Base-by-base conservation (phyloP, 305 asterid genomes). In the Petunia hybrid region DNA sequence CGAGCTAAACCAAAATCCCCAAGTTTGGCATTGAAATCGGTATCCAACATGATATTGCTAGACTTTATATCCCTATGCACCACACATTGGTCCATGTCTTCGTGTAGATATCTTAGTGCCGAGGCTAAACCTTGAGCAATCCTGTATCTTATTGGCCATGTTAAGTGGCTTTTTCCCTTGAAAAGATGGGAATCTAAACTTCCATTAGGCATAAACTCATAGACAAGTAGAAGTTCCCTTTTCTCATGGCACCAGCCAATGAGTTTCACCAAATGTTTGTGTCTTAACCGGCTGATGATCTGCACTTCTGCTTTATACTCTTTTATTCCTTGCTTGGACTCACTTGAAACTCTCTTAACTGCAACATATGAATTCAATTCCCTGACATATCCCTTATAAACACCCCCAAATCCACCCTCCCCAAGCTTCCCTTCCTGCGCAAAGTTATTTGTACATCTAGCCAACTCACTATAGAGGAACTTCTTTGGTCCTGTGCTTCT, bases 171-270 rank as follows among this genome's bases (percentile, higher is more conserved):
- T 39, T 8, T 82, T 63, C 35, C 80, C 7, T 76, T 82, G 22
- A 88, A 88, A 14, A 89, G 83, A 60, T 87, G 91, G 55, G 45
- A 61, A 78, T 87, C 89, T 7, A 89, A 60, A 85, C 92, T 89
- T 2, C 91, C 86, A 12, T 87, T 89, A 0, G 88, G 87, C 91
- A 87, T 83, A 84, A 84, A 85, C 78, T 89, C 92, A 16, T 88
- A 88, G 4, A 86, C 88, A 4, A 86, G 85, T 36, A 81, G 71
- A 8, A 85, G 65, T 9, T 85, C 88, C 10, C 79, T 51, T 13
- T 70, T 7, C 8, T 84, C 87, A 3, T 89, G 92, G 74, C 92
- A 87, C 91, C 90, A 87, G 41, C 91, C 91, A 2, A 88, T 78
- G 3, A 88, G 83, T 80, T 80, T 85, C 61, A 89, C 92, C 83